Percentiles rank a stretch among this genome's conserved stretches.
phyloP scores from a whole-genome alignment of 148 eudicot species.

The Rhododendron williamsianum region DNA sequence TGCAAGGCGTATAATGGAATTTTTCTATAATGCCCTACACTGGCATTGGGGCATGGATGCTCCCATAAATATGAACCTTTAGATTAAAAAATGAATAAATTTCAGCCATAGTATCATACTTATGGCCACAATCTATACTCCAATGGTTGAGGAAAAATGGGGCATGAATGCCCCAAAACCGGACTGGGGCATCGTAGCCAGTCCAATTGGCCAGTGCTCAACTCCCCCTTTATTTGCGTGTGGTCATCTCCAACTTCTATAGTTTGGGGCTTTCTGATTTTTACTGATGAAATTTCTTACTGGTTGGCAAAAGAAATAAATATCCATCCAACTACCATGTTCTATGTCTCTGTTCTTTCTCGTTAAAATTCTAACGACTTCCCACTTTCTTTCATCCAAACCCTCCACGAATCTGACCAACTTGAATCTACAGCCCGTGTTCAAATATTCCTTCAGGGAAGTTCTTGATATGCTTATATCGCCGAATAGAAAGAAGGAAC shows the following conservation, averaged over 20 bases:
- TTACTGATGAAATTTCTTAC: neutral
- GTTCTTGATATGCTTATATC: neutral
- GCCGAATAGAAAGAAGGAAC: neutral
- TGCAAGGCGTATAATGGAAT: no score
- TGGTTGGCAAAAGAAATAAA: neutral
- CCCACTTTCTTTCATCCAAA: neutral
- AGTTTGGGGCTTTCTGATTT: neutral
- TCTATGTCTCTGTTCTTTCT: neutral
- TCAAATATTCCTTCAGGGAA: neutral
- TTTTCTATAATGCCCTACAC: no score
- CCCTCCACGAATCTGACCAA: neutral
- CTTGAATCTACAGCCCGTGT: neutral
- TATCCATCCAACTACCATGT: neutral
- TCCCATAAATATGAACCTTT: no score
- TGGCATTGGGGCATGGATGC: no score
- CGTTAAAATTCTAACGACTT: neutral
- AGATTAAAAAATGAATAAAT: no score
- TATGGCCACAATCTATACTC: no score
- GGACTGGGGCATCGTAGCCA: no score
- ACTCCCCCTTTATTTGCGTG: no score
- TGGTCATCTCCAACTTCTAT: no score
- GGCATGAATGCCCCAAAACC: no score
- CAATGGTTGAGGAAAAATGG: no score
- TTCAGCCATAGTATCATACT: no score
- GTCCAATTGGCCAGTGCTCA: neutral